Base-by-base conservation (phyloP, 371 early-diverging fungal species). In the Mucor velutinosus region DNA sequence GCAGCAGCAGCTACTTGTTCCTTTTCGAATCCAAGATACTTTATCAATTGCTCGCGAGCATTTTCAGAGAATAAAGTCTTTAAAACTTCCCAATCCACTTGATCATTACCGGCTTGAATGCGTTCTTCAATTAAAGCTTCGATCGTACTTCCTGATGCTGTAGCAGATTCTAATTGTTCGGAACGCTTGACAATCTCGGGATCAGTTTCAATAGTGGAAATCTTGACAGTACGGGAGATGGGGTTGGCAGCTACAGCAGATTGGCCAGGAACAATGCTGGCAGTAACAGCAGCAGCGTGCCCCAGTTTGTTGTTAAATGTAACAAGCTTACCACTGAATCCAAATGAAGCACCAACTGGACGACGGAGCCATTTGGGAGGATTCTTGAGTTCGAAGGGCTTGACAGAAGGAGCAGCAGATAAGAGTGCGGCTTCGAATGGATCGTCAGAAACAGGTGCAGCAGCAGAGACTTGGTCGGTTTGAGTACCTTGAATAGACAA, bases 301-400 rank as follows among this genome's bases (percentile, higher is more conserved):
- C 37, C 27, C 29, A 33, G 10, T 45, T 57, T 56, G 33, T 64
- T 56, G 29, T 79, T 76, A 69, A 94, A 94, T 19, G 81, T 79
- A 17, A 92, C 92, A n/a, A 99, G 84, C 72, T 93, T 91, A 30
- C 94, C 94, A 67, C 97, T 96, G 69, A 96, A 97, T 10, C 93
- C 93, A 83, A 94, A 99, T 0, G 90, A 82, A 4, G 92, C 95
- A 15, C 97, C 96, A 0, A 89, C 91, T 17, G 97, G 97, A 6
- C 97, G 86, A 39, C 94, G 89, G 23, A 96, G 88, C 99, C 99
- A 99, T 81, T 95, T 96, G 33, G 99, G 98, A 47, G 98, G 94
- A 29, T 92, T 89, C 64, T 90, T 92, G 23, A 98, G 85, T 2
- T 78, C 53, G 35, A 83, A 83, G 0, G 72, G 39, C 6, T 59